Percentiles rank a stretch among this genome's conserved stretches.
Conservation (phyloP, 345 rosid species). For the Gossypium rotundifolium region DNA sequence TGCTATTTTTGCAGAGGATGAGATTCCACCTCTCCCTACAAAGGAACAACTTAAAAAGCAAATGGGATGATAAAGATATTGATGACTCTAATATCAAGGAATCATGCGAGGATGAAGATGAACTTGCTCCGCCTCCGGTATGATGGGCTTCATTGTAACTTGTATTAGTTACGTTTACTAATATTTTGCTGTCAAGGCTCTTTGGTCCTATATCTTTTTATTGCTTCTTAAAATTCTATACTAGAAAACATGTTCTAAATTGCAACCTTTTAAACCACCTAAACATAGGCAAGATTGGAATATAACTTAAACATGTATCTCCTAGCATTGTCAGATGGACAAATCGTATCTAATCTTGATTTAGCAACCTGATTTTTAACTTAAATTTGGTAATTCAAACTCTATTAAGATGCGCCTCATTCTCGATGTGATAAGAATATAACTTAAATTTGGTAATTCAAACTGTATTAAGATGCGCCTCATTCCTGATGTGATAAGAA, state of each 20-base stretch:
- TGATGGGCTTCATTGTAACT: conserved; percentile 16
- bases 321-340: not conserved
- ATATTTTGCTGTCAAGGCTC: too few species aligned
- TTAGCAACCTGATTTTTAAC: not conserved
- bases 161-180: not conserved
- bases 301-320: not conserved
- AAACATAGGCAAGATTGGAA: too few species aligned
- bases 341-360: not conserved
- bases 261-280: too few species aligned
- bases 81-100: conserved; percentile 84
- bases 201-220: not conserved
- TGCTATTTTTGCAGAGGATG: conserved; percentile 46
- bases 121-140: conserved; percentile 71
- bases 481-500: not conserved
- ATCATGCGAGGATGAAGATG: conserved; percentile 98
- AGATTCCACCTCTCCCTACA: conserved; percentile 42
- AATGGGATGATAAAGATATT: conserved; percentile 89
- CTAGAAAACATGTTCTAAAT: too few species aligned
- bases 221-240: too few species aligned
- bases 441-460: too few species aligned
- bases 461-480: too few species aligned
- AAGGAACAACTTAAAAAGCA: conserved; percentile 49
- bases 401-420: not conserved
- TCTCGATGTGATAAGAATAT: not conserved
- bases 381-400: not conserved